These are phyloP conservation scores for Phytophthora palmivora DNA, from an alignment of 352 stramenopile species.

Conservation along the genomic window DNA sequence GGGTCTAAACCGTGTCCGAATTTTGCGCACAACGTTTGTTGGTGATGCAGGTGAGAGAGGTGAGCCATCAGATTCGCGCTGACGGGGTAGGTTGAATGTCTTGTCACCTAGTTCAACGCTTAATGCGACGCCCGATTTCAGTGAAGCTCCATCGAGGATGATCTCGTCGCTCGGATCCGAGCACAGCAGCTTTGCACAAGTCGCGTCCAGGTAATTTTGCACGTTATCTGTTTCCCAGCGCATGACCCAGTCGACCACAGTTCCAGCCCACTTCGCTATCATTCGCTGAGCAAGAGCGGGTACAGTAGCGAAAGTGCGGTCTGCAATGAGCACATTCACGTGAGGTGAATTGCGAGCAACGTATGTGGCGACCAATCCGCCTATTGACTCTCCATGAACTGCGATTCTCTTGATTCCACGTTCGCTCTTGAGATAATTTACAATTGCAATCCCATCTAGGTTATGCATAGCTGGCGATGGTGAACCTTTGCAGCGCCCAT, in stretches of 20 bases:
- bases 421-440: conserved; percentile 69
- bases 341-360: conserved; percentile 64
- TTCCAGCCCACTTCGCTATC: conserved; percentile 77
- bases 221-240: conserved; percentile 86
- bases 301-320: conserved; percentile 84
- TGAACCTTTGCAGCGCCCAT: conserved; percentile 72
- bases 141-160: conserved; percentile 79
- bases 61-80: conserved; percentile 29
- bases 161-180: conserved; percentile 87
- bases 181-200: conserved; percentile 83
- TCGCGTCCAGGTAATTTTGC: conserved; percentile 74
- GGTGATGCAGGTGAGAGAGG: conserved; percentile 8
- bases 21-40: conserved; percentile 18
- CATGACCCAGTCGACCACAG: conserved; percentile 67
- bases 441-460: conserved; percentile 73
- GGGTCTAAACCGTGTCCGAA: conserved; percentile 12
- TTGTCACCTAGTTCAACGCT: conserved; percentile 66
- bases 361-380: conserved; percentile 78
- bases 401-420: conserved; percentile 64
- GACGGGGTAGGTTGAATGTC: conserved; percentile 41
- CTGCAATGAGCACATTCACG: conserved; percentile 75
- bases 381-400: conserved; percentile 87
- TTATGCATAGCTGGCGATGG: conserved; percentile 73
- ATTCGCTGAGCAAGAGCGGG: conserved; percentile 82
- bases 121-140: conserved; percentile 84